Conservation (phyloP, 495 filamentous ascomycete species). For the Poronia punctata region DNA sequence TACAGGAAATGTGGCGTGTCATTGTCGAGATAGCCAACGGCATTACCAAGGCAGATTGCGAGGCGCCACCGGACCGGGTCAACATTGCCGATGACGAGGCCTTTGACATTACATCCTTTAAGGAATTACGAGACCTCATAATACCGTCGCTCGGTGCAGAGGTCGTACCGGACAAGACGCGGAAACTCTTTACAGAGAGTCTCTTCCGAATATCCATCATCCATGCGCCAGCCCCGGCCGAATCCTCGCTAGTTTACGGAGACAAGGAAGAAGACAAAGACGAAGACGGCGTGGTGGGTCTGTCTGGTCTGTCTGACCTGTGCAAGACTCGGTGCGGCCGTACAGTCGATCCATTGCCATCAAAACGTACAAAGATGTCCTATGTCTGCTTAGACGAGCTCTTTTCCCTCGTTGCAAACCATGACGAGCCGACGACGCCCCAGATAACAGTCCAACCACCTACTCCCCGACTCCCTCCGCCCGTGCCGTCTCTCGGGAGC, state of each 20-base stretch:
- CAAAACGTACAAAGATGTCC: conserved; percentile 60
- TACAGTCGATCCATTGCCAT: conserved; percentile 60
- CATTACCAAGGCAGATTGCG: conserved; percentile 52
- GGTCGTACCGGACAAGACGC: conserved; percentile 56
- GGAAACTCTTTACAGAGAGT: conserved; percentile 62
- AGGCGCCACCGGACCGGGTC: conserved; percentile 29
- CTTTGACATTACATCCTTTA: conserved; percentile 75
- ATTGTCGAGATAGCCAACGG: conserved; percentile 53
- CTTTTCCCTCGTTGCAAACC: conserved; percentile 58
- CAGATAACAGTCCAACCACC: conserved; percentile 22
- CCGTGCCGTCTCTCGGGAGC: conserved; percentile 3
- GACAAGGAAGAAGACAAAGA: conserved; percentile 17
- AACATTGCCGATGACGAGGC: conserved; percentile 56
- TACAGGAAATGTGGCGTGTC: conserved; percentile 50
- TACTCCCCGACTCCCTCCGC: conserved; percentile 18
- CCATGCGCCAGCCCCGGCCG: conserved; percentile 59
- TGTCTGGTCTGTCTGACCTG: conserved; percentile 49
- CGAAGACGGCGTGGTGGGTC: conserved; percentile 30
- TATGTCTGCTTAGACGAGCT: conserved; percentile 78
- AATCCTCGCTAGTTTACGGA: conserved; percentile 46
- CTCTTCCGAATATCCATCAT: conserved; percentile 83
- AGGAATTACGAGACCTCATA: conserved; percentile 58
- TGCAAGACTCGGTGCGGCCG: conserved; percentile 61
- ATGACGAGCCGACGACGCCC: conserved; percentile 27
- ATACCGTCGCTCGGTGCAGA: conserved; percentile 64